A percentile compares a stretch with the other conserved stretches of the same genome.
These are phyloP conservation scores for Scolecobasidium constrictum DNA, from an alignment of 2,329 filamentous ascomycete genomes.

Conservation along the genomic window DNA sequence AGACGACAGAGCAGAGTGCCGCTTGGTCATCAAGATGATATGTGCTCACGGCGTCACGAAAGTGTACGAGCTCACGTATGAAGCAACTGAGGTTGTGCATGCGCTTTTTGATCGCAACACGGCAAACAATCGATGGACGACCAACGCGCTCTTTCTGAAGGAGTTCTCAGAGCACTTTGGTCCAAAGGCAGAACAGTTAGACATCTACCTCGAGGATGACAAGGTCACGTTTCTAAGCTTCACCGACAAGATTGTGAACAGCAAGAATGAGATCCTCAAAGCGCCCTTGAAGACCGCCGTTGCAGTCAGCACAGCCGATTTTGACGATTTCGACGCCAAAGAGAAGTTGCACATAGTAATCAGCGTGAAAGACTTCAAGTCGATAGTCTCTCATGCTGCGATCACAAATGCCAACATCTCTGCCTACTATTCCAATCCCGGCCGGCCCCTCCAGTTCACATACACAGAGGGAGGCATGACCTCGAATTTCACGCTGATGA, in stretches of 20 bases:
- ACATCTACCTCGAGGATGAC: conserved; percentile 61
- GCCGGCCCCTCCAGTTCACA: conserved; percentile 59
- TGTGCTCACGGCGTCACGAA: conserved; percentile 69
- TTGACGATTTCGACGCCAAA: conserved; percentile 63
- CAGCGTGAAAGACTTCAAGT: conserved; percentile 73
- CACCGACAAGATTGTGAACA: conserved; percentile 65
- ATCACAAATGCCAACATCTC: conserved; percentile 51
- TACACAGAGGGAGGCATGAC: conserved; percentile 59
- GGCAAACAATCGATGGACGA: conserved; percentile 60
- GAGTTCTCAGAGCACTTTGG: conserved; percentile 75
- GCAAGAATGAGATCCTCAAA: conserved; percentile 60
- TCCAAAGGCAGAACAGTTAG: conserved; percentile 68
- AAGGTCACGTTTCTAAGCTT: conserved; percentile 69
- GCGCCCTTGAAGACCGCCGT: conserved; percentile 74
- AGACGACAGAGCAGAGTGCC: conserved; percentile 54
- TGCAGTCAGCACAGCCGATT: conserved; percentile 64
- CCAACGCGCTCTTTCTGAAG: conserved; percentile 58
- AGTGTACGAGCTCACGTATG: conserved; percentile 66
- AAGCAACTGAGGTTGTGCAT: conserved; percentile 61
- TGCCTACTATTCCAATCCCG: conserved; percentile 60
- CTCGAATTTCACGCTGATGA: conserved; percentile 76
- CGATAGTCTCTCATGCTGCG: conserved; percentile 65
- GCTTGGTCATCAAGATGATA: conserved; percentile 62
- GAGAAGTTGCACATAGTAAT: conserved; percentile 70
- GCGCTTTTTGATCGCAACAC: conserved; percentile 61